These are phyloP conservation scores for Parathielavia hyrcaniae DNA, from an alignment of 495 filamentous ascomycete genomes.

Conservation along the genomic window DNA sequence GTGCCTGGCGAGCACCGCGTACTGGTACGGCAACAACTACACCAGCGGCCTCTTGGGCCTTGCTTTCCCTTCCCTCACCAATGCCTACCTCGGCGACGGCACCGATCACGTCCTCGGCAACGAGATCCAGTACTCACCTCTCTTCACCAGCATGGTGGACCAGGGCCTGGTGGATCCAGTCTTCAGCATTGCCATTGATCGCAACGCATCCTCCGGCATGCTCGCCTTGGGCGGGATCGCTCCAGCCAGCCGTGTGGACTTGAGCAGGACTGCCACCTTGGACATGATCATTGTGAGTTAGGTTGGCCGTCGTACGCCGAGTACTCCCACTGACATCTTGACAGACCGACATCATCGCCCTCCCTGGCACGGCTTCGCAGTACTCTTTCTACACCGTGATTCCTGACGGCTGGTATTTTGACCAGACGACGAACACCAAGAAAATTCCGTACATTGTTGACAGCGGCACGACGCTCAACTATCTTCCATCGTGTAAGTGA, in stretches of 20 bases:
- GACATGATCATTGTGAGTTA: slow-evolving; percentile 39
- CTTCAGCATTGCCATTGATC: slow-evolving; percentile 49
- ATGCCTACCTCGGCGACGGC: slow-evolving; percentile 33
- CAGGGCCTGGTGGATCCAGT: slow-evolving; percentile 48
- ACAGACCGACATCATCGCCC: slow-evolving; percentile 27
- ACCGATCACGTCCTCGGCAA: slow-evolving; percentile 29
- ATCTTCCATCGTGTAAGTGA: slow-evolving; percentile 35
- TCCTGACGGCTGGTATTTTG: slow-evolving; percentile 37
- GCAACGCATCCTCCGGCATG: slow-evolving; percentile 37
- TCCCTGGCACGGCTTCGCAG: slow-evolving; percentile 25
- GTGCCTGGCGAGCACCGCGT: slow-evolving; percentile 33
- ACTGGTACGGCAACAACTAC: slow-evolving; percentile 42
- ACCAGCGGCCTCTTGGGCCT: slow-evolving; percentile 57
- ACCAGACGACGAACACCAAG: slow-evolving; percentile 26
- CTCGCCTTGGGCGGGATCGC: slow-evolving; percentile 51
- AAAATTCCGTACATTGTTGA: slow-evolving; percentile 45
- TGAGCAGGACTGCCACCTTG: slow-evolving; percentile 28
- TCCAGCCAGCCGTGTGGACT: slow-evolving; percentile 29
- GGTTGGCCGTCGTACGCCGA: background rate
- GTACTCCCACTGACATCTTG: slow-evolving; percentile 1
- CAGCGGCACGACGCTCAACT: slow-evolving; percentile 43
- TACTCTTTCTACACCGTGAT: slow-evolving; percentile 42
- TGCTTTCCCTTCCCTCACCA: slow-evolving; percentile 53
- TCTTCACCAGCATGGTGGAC: slow-evolving; percentile 53
- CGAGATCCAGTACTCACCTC: slow-evolving; percentile 46